These are phyloP conservation scores for Erythrophleum ivorense DNA, from an alignment of 331 rosid genomes.

Conservation along the genomic window DNA sequence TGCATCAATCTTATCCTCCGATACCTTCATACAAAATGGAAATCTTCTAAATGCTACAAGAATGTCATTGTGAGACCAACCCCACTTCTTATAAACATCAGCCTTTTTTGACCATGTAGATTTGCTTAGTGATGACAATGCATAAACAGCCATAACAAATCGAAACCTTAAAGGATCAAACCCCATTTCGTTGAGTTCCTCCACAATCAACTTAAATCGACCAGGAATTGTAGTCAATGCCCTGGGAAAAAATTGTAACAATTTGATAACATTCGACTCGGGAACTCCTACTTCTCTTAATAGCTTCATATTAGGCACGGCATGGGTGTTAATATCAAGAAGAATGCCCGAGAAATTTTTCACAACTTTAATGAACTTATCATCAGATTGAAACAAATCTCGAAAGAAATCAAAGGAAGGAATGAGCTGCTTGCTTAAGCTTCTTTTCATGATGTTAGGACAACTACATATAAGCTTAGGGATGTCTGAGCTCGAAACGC, in stretches of 20 bases:
- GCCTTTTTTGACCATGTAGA: background rate
- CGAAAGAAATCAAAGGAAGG: too few species aligned
- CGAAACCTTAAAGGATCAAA: background rate
- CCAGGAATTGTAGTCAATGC: background rate
- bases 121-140: background rate
- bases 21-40: background rate
- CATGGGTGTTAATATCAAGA: background rate
- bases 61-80: background rate
- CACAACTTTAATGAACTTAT: background rate
- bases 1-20: background rate
- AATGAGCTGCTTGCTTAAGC: too few species aligned
- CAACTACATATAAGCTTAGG: too few species aligned
- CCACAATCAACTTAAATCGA: background rate
- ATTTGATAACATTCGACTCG: background rate
- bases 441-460: too few species aligned
- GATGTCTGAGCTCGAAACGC: too few species aligned
- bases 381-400: background rate
- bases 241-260: background rate
- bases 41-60: background rate
- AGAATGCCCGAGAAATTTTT: background rate
- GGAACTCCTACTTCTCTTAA: background rate
- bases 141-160: background rate
- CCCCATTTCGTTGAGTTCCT: background rate
- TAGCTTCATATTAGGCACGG: background rate
- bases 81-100: conserved; percentile 1